A percentile compares a stretch with the other conserved stretches of the same genome.
Evolutionary conservation across 495 filamentous ascomycete genomes (phyloP).

Genomic region (Entonaema liquescens): DNA sequence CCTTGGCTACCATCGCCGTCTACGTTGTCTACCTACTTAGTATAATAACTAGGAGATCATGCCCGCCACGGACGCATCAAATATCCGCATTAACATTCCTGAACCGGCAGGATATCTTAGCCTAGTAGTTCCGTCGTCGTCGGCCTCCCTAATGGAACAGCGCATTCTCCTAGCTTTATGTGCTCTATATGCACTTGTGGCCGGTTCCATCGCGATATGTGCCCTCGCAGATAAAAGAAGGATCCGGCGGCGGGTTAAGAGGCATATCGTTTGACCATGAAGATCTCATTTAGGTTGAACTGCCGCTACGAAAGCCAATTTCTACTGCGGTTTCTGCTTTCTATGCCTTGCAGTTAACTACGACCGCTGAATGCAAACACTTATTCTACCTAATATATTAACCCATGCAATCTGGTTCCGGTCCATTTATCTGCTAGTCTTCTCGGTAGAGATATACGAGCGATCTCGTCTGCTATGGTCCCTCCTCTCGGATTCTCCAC

Average conservation of each 20-base stretch:
- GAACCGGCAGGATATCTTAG: not conserved
- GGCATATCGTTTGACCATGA: slow-evolving; percentile 17
- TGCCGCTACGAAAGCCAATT: not conserved
- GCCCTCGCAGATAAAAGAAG: not conserved
- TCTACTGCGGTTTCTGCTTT: not conserved
- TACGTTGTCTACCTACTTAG: not conserved
- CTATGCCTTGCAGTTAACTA: not conserved
- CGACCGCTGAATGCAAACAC: not conserved
- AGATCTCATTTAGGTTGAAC: no score
- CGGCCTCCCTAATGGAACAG: not conserved
- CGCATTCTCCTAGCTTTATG: not conserved
- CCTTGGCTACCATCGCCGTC: not conserved
- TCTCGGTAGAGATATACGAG: not conserved
- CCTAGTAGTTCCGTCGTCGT: not conserved
- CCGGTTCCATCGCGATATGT: not conserved
- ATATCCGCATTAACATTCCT: not conserved
- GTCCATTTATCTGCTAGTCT: not conserved
- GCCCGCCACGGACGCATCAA: not conserved
- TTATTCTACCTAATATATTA: not conserved
- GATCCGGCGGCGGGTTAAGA: slow-evolving; percentile 16
- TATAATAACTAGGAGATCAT: not conserved
- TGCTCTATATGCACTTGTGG: not conserved
- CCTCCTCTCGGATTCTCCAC: not conserved
- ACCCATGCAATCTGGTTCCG: not conserved
- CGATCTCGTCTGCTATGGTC: not conserved